A percentile compares a stretch with the other conserved stretches of the same genome.
These are phyloP conservation scores for Remersonia thermophila DNA, from an alignment of 2,329 filamentous ascomycete genomes.

Conservation along the genomic window DNA sequence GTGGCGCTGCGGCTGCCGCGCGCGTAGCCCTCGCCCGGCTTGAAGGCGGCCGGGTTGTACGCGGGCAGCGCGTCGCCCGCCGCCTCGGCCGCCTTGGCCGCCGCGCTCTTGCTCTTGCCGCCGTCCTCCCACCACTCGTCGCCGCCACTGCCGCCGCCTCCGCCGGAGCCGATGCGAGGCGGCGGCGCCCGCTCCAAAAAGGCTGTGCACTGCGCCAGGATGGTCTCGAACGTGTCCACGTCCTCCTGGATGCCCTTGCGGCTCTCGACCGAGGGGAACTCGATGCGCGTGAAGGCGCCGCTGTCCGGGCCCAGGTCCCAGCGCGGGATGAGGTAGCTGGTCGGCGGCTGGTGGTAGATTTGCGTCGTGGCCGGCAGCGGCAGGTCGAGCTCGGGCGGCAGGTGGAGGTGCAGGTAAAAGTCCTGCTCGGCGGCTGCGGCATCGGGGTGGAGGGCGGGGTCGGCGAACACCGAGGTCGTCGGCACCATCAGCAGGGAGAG, in stretches of 20 bases:
- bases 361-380: constrained; percentile 90
- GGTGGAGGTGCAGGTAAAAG: constrained; percentile 91
- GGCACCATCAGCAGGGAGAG: constrained; percentile 93
- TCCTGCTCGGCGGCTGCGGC: constrained; percentile 60
- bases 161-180: constrained; percentile 26
- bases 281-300: constrained; percentile 83
- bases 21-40: constrained; percentile 67
- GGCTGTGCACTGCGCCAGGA: constrained; percentile 91
- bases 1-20: constrained; percentile 45
- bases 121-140: constrained; percentile 18
- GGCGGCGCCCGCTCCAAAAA: constrained; percentile 77
- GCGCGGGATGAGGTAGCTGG: constrained; percentile 84
- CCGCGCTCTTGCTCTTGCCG: constrained; percentile 13
- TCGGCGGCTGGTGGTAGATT: constrained; percentile 90
- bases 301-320: constrained; percentile 86
- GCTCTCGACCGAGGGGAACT: constrained; percentile 66
- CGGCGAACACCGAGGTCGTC: constrained; percentile 61
- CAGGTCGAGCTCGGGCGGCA: constrained; percentile 87
- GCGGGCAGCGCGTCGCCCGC: constrained; percentile 35
- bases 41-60: constrained; percentile 76
- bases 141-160: too few relatives aligned
- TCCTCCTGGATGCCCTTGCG: constrained; percentile 75
- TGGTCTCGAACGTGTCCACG: constrained; percentile 92
- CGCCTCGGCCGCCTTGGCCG: constrained; percentile 16
- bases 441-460: constrained; percentile 40